Conservation (phyloP, 2,329 filamentous ascomycete genomes). For the Dothidotthia symphoricarpi region DNA sequence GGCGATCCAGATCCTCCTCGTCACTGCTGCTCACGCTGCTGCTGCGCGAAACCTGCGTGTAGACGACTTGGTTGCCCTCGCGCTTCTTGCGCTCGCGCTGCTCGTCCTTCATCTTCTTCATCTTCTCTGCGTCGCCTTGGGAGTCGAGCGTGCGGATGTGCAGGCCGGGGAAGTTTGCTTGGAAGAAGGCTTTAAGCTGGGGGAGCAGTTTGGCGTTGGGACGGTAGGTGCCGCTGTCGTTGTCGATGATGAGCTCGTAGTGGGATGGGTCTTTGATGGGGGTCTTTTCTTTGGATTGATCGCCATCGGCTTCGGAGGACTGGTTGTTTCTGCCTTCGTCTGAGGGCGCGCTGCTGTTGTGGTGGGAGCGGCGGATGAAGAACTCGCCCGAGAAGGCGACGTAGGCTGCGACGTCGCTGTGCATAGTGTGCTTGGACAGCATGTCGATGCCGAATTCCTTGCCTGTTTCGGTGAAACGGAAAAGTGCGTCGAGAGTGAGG, state of each 20-base stretch:
- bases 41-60: conserved; percentile 51
- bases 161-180: conserved; percentile 72
- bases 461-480: conserved; percentile 92
- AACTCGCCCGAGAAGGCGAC: conserved; percentile 93
- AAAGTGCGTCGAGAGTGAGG: conserved; percentile 78
- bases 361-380: conserved; percentile 71
- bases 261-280: conserved; percentile 52
- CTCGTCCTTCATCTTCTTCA: conserved; percentile 71
- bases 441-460: conserved; percentile 94
- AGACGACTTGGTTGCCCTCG: conserved; percentile 53
- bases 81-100: conserved; percentile 74
- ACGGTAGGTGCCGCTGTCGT: conserved; percentile 90
- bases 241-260: conserved; percentile 91
- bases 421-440: conserved; percentile 94
- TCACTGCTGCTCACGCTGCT: conserved; percentile 56
- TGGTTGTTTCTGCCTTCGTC: conserved; percentile 34
- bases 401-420: conserved; percentile 86
- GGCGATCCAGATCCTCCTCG: conserved; percentile 55
- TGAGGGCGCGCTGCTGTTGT: conserved; percentile 42
- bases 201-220: conserved; percentile 77
- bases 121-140: conserved; percentile 66
- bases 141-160: conserved; percentile 73
- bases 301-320: conserved; percentile 52
- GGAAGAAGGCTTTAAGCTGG: conserved; percentile 66
- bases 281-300: conserved; percentile 41